A percentile compares a stretch with the other conserved stretches of the same genome.
phyloP scores from a whole-genome alignment of 495 filamentous ascomycete genomes.

The Aspergillus egyptiacus region DNA sequence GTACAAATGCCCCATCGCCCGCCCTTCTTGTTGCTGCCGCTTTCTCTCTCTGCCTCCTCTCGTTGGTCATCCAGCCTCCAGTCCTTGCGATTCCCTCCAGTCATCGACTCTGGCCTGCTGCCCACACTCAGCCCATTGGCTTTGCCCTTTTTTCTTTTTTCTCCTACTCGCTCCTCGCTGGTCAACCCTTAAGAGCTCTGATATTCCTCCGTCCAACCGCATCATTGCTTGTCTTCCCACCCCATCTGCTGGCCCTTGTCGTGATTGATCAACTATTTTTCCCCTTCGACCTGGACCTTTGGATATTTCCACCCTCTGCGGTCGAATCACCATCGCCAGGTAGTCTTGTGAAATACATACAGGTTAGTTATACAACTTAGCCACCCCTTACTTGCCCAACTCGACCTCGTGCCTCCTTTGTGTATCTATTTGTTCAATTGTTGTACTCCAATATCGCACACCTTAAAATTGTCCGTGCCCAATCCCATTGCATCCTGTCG shows the following conservation, averaged over 20 bases:
- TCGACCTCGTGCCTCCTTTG: slow-evolving; percentile 8
- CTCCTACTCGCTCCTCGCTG: slow-evolving; percentile 19
- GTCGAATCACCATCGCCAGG: slow-evolving; percentile 25
- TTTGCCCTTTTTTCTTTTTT: slow-evolving; percentile 20
- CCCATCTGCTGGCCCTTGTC: slow-evolving; percentile 17
- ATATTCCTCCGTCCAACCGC: slow-evolving; percentile 20
- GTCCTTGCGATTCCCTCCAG: slow-evolving; percentile 26
- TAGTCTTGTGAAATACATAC: slow-evolving; percentile 21
- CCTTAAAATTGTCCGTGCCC: slow-evolving; percentile 15
- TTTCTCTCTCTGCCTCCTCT: slow-evolving; percentile 42
- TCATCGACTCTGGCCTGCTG: slow-evolving; percentile 22
- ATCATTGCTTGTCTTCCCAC: slow-evolving; percentile 16
- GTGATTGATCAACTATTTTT: slow-evolving; percentile 27
- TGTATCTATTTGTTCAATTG: slow-evolving; percentile 10
- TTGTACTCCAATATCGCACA: slow-evolving; percentile 18
- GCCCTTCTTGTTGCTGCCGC: slow-evolving; percentile 35
- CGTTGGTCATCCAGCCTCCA: slow-evolving; percentile 41
- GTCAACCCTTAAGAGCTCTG: slow-evolving; percentile 18
- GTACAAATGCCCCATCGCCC: slow-evolving; percentile 48
- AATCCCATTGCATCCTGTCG: slow-evolving; percentile 12
- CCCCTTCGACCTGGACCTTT: slow-evolving; percentile 3
- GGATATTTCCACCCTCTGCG: slow-evolving; percentile 20
- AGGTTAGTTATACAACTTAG: slow-evolving; percentile 5
- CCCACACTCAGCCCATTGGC: slow-evolving; percentile 26
- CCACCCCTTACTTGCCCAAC: slow-evolving; percentile 10